Evolutionary conservation across 2,329 filamentous ascomycete species (phyloP), one percentile per base, ranked within the genome.

Genomic region (Colletotrichum chrysophilum): DNA sequence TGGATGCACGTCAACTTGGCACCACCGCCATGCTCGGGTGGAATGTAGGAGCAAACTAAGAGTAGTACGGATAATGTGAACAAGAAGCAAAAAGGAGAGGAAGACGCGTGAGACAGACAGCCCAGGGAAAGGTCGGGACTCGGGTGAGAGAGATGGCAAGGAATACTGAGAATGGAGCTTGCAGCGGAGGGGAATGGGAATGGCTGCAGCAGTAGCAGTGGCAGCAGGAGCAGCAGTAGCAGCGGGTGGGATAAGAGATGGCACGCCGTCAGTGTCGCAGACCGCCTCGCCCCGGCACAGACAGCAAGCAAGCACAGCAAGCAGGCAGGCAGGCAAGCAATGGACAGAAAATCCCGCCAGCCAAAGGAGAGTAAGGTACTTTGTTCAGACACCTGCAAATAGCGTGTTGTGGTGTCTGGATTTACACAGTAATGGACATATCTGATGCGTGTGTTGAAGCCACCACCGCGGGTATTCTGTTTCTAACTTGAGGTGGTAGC

Each of bases 1-100:
- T 75, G 13, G 62, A 52, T 75, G 55, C 72, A 72, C 72, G 61
- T 66, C 64, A 73, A 64, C 56, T 28, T 60, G 70, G 70, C 73
- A 66, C 70, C 64, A 73, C 56, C 62, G 62, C 64, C 64, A 64
- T 67, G 26, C 62, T 43, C 73, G 56, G 61, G 66, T 75, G 73
- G 73, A 67, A 75, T 61, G 73, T 64, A 75, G 73, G 73, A 73
- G 73, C 56, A 68, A 66, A 21, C 70, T 66, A 68, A 36, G 66
- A 52, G 43, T 12, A 52, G 43, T 36, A 66, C 38, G 36, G 52
- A 28, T 34, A 68, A 52, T 32, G 56, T 58, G 36, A 70, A 36
- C 56, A 62, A 52, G 36, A 62, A 26, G 48, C 21, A 34, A 43
- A 32, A 18, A n/a, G 28, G 38, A 55, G 55, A 32, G 56, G 26